Evolutionary conservation across 2,329 filamentous ascomycete genomes (phyloP), one percentile per base, ranked within the genome.

Genomic region (Fusarium sacchari): DNA sequence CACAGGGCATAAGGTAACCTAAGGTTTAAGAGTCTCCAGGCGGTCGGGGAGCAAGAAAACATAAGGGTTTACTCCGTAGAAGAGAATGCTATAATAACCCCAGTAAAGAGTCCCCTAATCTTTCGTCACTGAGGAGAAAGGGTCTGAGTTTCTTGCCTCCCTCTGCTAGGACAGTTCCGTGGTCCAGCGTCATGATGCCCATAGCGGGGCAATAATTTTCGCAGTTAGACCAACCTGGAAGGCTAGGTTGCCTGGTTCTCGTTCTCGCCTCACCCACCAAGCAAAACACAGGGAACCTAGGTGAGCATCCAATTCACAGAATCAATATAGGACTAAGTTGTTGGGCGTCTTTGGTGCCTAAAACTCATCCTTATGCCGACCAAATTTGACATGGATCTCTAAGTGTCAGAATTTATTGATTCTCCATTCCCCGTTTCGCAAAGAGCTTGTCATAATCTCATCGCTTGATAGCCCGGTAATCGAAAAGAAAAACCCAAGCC

Each of bases 171-270:
- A 22, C 14, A 47, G 39, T 32, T 32, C 32, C 32, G 14, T 66
- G 55, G 71, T 61, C 58, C 77, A 72, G 76, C 78, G 78, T 82
- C 81, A 81, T 81, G 71, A 72, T 81, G 36, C 11, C 30, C n/a
- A 67, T 60, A 79, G 82, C 83, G 82, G 82, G 82, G 82, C 80
- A 76, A 68, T 78, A 83, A 82, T 82, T 83, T 83, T 82, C 80
- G 80, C 79, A 80, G 78, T 77, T 74, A 67, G 57, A 73, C 70
- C 69, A 60, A 73, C 70, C 69, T n/a, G n/a, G n/a, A n/a, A n/a
- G n/a, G n/a, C n/a, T 66, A 46, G 43, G 43, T 18, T 68, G 59
- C 65, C 53, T 60, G 47, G 50, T 34, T 49, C 62, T 57, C n/a
- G n/a, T n/a, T 77, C 76, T 77, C 76, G 73, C 64, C 69, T 73